These are phyloP conservation scores for Phialophora macrospora DNA, from an alignment of 2,329 filamentous ascomycete genomes.

Conservation along the genomic window DNA sequence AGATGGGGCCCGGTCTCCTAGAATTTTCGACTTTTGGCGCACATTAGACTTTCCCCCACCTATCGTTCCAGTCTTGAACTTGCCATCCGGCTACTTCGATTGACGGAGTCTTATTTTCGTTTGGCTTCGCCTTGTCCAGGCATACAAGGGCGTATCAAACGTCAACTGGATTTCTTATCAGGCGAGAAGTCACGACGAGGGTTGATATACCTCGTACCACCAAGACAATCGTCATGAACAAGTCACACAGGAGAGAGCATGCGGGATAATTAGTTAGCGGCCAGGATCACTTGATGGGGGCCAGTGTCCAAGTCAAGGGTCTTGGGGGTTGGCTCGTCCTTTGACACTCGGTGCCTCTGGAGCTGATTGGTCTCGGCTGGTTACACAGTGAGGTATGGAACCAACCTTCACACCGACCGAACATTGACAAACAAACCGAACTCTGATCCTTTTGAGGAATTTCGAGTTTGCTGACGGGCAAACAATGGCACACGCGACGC, in stretches of 20 bases:
- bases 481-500: background rate
- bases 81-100: background rate
- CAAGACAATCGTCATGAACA: background rate
- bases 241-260: background rate
- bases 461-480: slow-evolving; percentile 3
- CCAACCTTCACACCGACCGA: slow-evolving; percentile 22
- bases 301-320: slow-evolving; percentile 4
- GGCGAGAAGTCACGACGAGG: background rate
- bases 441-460: background rate
- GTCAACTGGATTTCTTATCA: background rate
- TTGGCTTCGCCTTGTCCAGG: background rate
- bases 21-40: background rate
- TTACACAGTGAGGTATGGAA: slow-evolving; percentile 17
- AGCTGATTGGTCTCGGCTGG: slow-evolving; percentile 13
- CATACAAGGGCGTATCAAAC: background rate
- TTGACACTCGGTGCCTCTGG: background rate
- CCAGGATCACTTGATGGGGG: background rate
- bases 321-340: background rate
- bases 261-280: background rate
- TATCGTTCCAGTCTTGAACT: background rate
- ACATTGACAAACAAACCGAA: slow-evolving; percentile 29
- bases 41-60: background rate
- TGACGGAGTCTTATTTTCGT: background rate
- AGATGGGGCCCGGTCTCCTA: background rate
- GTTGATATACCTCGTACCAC: background rate